Base-by-base conservation (phyloP, 352 stramenopile genomes). In the Thalassiosira exigua region DNA sequence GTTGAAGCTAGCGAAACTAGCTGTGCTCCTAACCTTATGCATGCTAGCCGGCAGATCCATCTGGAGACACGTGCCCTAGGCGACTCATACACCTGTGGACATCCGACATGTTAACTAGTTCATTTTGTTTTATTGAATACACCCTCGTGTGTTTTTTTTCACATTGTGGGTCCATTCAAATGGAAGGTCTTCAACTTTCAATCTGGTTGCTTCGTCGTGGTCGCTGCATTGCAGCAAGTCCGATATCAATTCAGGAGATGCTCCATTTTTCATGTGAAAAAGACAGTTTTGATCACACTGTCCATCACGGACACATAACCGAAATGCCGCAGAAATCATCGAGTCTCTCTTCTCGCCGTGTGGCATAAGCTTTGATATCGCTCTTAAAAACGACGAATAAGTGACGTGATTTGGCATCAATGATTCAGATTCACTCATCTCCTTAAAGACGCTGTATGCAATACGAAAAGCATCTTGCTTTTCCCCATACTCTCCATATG, bases 361-460 rank as follows among this genome's bases (percentile, higher is more conserved):
- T 14, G 75, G 67, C 56, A 79, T 74, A 3, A 83, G 68, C 41
- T 83, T 83, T 14, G 67, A 64, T 46, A 69, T 70, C 11, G 67
- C 75, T 57, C 54, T 60, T 12, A 79, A 36, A 42, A 83, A 83
- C 39, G 75, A 79, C 44, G 69, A 77, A 30, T 79, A 83, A 0
- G 75, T 68, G 0, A 83, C 46, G 33, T 79, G 67, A 44, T 83
- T 78, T 41, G 75, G 75, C 52, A 21, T 44, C 39, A 68, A 21
- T 29, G 59, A 21, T 27, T 75, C 48, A 9, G 56, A 70, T 39
- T 78, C 59, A 7, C 48, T 53, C 36, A 79, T 60, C 39, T 82
- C 73, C 58, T 73, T 77, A 32, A 83, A 77, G 1, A 56, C 33
- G 50, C 9, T 50, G 51, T 75, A 81, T 0, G 73, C 73, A 57